Conservation (phyloP, 2,329 filamentous ascomycete genomes). For the Plenodomus lindquistii region DNA sequence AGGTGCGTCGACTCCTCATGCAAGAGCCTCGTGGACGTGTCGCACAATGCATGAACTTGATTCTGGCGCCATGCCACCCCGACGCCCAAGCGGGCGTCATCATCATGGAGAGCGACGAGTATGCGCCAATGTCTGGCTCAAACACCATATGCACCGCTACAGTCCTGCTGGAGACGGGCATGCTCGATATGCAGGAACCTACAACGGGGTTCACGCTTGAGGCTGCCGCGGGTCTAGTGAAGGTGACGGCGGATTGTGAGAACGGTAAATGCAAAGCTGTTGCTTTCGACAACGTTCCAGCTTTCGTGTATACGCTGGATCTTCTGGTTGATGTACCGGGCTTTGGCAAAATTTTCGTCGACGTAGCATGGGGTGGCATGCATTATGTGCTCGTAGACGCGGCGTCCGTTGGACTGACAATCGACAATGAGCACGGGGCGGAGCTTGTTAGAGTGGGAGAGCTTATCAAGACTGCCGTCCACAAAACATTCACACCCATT, state of each 20-base stretch:
- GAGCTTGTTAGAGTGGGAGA: constrained; percentile 50
- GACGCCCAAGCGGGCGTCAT: constrained; percentile 52
- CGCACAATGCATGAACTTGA: constrained; percentile 50
- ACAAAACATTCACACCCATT: constrained; percentile 40
- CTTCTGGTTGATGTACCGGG: constrained; percentile 47
- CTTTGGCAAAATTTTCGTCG: constrained; percentile 46
- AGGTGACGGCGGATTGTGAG: constrained; percentile 48
- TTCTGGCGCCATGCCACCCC: constrained; percentile 50
- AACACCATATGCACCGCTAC: constrained; percentile 53
- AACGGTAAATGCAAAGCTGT: constrained; percentile 51
- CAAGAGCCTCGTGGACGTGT: constrained; percentile 54
- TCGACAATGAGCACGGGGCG: constrained; percentile 39
- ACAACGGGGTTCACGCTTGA: constrained; percentile 49
- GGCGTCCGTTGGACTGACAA: constrained; percentile 39
- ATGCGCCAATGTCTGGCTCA: constrained; percentile 51
- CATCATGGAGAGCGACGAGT: constrained; percentile 54
- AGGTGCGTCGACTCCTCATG: constrained; percentile 49
- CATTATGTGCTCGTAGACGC: constrained; percentile 51
- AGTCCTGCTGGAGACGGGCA: constrained; percentile 54
- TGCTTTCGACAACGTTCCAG: constrained; percentile 52
- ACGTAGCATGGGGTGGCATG: constrained; percentile 55
- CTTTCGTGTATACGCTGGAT: constrained; percentile 50
- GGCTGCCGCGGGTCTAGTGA: constrained; percentile 51
- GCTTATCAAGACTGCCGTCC: constrained; percentile 49
- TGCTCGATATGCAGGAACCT: constrained; percentile 53